These are phyloP conservation scores for Podosphaera fusca DNA, from an alignment of 2,329 filamentous ascomycete genomes.

Conservation along the genomic window DNA sequence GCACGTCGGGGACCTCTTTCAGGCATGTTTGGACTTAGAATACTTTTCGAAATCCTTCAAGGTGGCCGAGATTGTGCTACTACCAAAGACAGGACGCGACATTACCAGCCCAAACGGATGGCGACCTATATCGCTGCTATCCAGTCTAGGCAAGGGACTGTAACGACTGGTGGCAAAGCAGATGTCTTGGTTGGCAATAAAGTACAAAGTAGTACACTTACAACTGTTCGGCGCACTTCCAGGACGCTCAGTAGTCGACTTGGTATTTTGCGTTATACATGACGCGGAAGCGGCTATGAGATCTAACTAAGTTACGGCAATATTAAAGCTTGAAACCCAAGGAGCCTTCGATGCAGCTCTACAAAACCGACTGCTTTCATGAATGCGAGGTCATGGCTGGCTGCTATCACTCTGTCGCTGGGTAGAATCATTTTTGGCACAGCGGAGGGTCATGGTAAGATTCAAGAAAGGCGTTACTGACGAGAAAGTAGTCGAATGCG, in stretches of 20 bases:
- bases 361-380: not conserved
- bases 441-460: not conserved
- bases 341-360: not conserved
- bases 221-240: not conserved
- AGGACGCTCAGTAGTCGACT: not conserved
- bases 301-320: not conserved
- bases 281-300: not conserved
- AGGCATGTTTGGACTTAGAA: too few species aligned
- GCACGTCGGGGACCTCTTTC: too few species aligned
- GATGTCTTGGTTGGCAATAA: too few species aligned
- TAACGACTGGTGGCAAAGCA: too few species aligned
- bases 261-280: not conserved
- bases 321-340: not conserved
- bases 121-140: too few species aligned
- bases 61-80: too few species aligned
- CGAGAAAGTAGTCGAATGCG: not conserved
- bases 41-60: too few species aligned
- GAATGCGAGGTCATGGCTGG: not conserved
- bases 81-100: too few species aligned
- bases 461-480: not conserved
- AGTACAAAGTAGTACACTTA: too few species aligned
- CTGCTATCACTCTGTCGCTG: not conserved
- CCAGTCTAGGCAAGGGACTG: too few species aligned
- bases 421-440: not conserved
- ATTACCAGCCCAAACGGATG: too few species aligned